A percentile compares a stretch with the other conserved stretches of the same genome.
Evolutionary conservation across 495 filamentous ascomycete species (phyloP).

Genomic region (Aspergillus kassunensis): DNA sequence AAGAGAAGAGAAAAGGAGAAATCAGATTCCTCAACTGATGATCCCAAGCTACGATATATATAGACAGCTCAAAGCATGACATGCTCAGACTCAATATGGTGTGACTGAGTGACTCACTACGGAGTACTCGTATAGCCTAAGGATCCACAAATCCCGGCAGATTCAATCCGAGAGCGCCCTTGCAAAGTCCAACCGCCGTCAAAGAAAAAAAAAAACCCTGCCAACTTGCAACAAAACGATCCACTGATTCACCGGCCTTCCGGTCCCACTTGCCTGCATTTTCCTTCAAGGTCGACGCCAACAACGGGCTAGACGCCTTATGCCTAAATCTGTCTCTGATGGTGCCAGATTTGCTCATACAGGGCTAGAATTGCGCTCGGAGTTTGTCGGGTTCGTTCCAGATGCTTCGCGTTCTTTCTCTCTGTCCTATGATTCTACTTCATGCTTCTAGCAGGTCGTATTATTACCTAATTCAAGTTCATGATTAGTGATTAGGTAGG

Average conservation of each 20-base stretch:
- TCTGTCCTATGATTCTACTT: not conserved
- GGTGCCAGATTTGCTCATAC: slow-evolving; percentile 23
- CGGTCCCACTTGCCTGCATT: not conserved
- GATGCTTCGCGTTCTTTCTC: not conserved
- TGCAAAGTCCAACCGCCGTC: no score
- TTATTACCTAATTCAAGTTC: no score
- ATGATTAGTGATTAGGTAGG: no score
- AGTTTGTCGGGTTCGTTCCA: slow-evolving; percentile 10
- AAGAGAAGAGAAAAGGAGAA: slow-evolving; percentile 19
- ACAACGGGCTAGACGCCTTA: slow-evolving; percentile 8
- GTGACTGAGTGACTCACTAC: slow-evolving; percentile 26
- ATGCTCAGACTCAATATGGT: slow-evolving; percentile 18
- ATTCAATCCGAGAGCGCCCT: no score
- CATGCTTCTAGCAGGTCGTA: no score
- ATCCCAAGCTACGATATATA: slow-evolving; percentile 14
- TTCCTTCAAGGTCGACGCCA: not conserved
- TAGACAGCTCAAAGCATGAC: slow-evolving; percentile 5
- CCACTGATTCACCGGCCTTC: not conserved
- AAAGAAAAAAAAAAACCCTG: slow-evolving; percentile 5
- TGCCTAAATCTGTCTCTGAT: slow-evolving; percentile 16
- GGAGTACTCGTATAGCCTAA: no score
- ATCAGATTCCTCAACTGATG: slow-evolving; percentile 2
- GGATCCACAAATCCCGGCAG: no score
- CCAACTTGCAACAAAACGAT: not conserved
- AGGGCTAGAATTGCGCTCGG: slow-evolving; percentile 15